phyloP scores from a whole-genome alignment of 345 rosid genomes.

The Lepidium africanum region DNA sequence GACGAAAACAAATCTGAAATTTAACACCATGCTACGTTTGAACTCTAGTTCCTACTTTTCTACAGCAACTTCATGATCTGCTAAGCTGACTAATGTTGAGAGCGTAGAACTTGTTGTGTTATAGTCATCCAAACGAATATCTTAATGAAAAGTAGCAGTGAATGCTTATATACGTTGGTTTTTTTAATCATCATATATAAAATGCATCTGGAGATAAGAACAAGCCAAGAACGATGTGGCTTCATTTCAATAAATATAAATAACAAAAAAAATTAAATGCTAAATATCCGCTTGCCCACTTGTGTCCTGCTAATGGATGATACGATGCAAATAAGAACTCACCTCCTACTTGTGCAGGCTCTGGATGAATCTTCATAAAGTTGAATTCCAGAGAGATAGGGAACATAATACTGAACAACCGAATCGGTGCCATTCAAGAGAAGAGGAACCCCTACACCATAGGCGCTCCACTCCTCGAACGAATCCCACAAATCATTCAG shows the following conservation, averaged over 20 bases:
- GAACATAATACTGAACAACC: slow-evolving; percentile 83
- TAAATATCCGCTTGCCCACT: neutral
- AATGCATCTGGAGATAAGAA: neutral
- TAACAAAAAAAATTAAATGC: neutral
- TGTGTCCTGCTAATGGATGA: neutral
- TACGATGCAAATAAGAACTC: neutral
- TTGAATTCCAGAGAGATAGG: slow-evolving; percentile 88
- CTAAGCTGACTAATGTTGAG: neutral
- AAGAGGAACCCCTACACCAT: slow-evolving; percentile 77
- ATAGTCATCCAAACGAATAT: neutral
- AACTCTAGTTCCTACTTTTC: neutral
- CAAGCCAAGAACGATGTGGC: neutral
- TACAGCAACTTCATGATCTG: neutral
- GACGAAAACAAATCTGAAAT: too few species aligned
- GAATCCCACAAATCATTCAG: slow-evolving; percentile 81
- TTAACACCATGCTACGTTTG: too few species aligned
- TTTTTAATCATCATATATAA: neutral
- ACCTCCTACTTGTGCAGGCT: slow-evolving; percentile 13
- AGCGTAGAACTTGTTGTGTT: neutral
- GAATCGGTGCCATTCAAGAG: slow-evolving; percentile 50
- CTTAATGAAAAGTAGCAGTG: neutral
- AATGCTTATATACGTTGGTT: neutral
- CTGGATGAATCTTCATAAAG: slow-evolving; percentile 42
- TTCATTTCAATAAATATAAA: neutral
- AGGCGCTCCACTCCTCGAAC: slow-evolving; percentile 82